A percentile compares a stretch with the other conserved stretches of the same genome.
Evolutionary conservation across 1,284 basidiomycete genomes (phyloP).

Genomic region (Boletus smithii): DNA sequence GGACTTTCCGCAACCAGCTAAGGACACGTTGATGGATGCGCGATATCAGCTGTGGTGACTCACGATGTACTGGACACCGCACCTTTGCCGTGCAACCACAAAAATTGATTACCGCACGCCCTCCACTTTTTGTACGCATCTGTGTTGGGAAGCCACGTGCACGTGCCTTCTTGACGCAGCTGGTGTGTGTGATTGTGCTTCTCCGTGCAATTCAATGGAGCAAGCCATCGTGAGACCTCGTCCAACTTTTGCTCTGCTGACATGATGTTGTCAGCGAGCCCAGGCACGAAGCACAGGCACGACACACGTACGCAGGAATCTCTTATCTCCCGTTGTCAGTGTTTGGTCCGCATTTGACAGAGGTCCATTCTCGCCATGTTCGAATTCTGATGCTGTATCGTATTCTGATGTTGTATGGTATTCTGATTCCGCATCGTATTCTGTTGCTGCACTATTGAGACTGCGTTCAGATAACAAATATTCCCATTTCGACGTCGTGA

Average conservation of each 20-base stretch:
- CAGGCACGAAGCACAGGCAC: background rate
- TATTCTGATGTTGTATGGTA: no score
- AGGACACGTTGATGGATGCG: no score
- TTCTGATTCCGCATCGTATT: no score
- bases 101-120: background rate
- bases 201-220: background rate
- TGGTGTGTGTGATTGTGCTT: background rate
- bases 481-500: background rate
- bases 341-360: background rate
- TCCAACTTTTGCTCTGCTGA: background rate
- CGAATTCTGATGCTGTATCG: no score
- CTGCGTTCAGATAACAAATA: background rate
- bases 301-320: background rate
- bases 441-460: background rate
- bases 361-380: no score
- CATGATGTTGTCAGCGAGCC: background rate
- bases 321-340: background rate
- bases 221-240: constrained; percentile 1
- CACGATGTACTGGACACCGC: background rate
- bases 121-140: background rate
- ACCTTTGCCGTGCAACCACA: constrained; percentile 6
- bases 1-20: constrained; percentile 3
- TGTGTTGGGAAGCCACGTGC: background rate
- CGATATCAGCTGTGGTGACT: background rate
- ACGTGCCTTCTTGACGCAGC: constrained; percentile 1